These are phyloP conservation scores for Metarhizium robertsii DNA, from an alignment of 2,329 filamentous ascomycete genomes.

Conservation along the genomic window DNA sequence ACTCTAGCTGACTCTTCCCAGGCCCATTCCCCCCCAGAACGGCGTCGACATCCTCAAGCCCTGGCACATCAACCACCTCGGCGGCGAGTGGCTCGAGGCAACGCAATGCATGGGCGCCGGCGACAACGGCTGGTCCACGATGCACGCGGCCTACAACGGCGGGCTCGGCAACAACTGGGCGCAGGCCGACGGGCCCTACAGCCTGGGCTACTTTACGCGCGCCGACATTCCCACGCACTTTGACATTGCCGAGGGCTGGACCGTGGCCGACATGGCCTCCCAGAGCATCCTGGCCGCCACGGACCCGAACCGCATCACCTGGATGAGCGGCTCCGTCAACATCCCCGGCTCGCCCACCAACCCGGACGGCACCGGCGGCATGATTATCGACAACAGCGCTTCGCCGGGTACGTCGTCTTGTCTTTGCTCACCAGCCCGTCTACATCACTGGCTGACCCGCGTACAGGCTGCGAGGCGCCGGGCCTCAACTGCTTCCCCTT, in stretches of 20 bases:
- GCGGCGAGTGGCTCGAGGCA: slow-evolving; percentile 33
- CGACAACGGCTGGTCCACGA: slow-evolving; percentile 39
- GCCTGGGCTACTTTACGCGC: slow-evolving; percentile 38
- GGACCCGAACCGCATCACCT: slow-evolving; percentile 34
- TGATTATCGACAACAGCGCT: slow-evolving; percentile 36
- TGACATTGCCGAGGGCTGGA: slow-evolving; percentile 45
- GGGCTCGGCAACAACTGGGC: slow-evolving; percentile 43
- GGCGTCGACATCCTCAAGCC: slow-evolving; percentile 38
- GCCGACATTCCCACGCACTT: slow-evolving; percentile 44
- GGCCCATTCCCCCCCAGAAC: slow-evolving; percentile 14
- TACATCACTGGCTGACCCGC: not conserved
- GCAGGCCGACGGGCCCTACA: slow-evolving; percentile 10
- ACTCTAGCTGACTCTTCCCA: not conserved
- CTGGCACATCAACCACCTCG: slow-evolving; percentile 39
- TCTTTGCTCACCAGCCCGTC: not conserved
- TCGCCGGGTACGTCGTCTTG: slow-evolving; percentile 12
- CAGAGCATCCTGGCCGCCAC: slow-evolving; percentile 21
- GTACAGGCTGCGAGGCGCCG: slow-evolving; percentile 27
- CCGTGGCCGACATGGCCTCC: slow-evolving; percentile 16
- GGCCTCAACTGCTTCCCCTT: slow-evolving; percentile 41
- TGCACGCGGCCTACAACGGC: slow-evolving; percentile 40
- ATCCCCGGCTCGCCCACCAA: slow-evolving; percentile 28
- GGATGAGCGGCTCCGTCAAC: slow-evolving; percentile 34
- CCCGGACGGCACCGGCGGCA: slow-evolving; percentile 29
- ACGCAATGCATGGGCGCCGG: slow-evolving; percentile 44